Percentiles rank a stretch among this genome's conserved stretches.
phyloP scores from a whole-genome alignment of 2,329 filamentous ascomycete species.

The Fusarium pseudograminearum region DNA sequence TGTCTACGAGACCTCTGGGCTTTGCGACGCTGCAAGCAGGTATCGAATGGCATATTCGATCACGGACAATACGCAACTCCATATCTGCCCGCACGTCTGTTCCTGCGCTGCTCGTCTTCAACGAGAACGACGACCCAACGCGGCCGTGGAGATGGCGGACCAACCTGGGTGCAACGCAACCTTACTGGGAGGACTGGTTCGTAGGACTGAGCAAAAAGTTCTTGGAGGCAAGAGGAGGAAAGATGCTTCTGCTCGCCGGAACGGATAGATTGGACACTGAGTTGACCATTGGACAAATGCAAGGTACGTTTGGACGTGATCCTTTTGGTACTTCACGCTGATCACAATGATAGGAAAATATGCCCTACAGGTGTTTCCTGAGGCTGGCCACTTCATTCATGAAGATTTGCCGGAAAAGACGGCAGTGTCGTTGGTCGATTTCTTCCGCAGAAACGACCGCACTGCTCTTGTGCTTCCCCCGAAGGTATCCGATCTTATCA shows the following conservation, averaged over 20 bases:
- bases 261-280: conserved; percentile 93
- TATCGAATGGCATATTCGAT: conserved; percentile 94
- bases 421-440: conserved; percentile 86
- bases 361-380: conserved; percentile 91
- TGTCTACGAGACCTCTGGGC: conserved; percentile 81
- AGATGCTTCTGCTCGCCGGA: conserved; percentile 85
- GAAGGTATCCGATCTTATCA: conserved; percentile 83
- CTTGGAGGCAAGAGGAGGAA: conserved; percentile 82
- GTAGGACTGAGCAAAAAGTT: conserved; percentile 89
- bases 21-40: conserved; percentile 83
- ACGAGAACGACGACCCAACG: conserved; percentile 53
- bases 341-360: conserved; percentile 78
- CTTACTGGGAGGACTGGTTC: conserved; percentile 97
- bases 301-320: conserved; percentile 69
- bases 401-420: conserved; percentile 94
- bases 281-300: conserved; percentile 96
- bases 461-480: conserved; percentile 87
- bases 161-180: conserved; percentile 82
- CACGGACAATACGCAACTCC: conserved; percentile 85
- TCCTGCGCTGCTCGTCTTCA: conserved; percentile 76
- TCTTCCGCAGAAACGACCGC: conserved; percentile 91
- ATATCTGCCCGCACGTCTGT: conserved; percentile 89
- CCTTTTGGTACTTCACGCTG: conserved; percentile 14
- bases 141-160: conserved; percentile 86
- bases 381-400: conserved; percentile 96